These are phyloP conservation scores for Sporothrix pseudoabietina DNA, from an alignment of 2,329 filamentous ascomycete species.

Conservation along the genomic window DNA sequence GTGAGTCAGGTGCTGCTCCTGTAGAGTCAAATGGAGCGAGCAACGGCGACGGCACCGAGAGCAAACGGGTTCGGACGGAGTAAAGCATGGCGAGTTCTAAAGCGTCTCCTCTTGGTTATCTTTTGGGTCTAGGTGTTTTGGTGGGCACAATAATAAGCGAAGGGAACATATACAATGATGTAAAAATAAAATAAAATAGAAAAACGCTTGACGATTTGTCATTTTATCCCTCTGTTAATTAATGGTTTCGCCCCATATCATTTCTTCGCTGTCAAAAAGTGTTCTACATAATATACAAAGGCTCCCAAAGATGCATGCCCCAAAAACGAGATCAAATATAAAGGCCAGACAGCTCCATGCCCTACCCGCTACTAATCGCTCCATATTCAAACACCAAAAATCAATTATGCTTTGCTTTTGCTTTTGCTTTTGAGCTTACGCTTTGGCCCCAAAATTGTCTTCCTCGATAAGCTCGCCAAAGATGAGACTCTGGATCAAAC, in stretches of 20 bases:
- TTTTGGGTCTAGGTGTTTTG: not conserved
- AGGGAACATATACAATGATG: not conserved
- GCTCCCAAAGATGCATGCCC: slow-evolving; percentile 11
- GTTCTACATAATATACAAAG: slow-evolving; percentile 7
- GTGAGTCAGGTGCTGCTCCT: not conserved
- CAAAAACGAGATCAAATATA: not conserved
- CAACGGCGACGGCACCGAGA: slow-evolving; percentile 46
- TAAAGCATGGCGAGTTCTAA: slow-evolving; percentile 33
- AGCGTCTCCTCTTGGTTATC: not conserved
- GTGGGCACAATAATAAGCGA: not conserved
- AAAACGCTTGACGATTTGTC: not conserved
- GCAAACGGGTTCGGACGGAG: slow-evolving; percentile 53
- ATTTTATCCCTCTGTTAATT: not conserved
- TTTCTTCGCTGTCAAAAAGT: too few relatives aligned
- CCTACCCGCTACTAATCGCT: not conserved
- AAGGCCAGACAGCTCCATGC: not conserved
- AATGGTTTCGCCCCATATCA: not conserved
- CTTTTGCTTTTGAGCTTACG: not conserved
- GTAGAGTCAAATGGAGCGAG: slow-evolving; percentile 37
- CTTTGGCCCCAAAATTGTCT: slow-evolving; percentile 45
- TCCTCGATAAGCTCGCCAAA: slow-evolving; percentile 75
- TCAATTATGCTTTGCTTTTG: not conserved
- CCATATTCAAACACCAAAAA: slow-evolving; percentile 1
- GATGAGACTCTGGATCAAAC: slow-evolving; percentile 90
- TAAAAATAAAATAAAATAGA: not conserved